phyloP scores from a whole-genome alignment of 140 eudicot species.

The Flaveria floridana region DNA sequence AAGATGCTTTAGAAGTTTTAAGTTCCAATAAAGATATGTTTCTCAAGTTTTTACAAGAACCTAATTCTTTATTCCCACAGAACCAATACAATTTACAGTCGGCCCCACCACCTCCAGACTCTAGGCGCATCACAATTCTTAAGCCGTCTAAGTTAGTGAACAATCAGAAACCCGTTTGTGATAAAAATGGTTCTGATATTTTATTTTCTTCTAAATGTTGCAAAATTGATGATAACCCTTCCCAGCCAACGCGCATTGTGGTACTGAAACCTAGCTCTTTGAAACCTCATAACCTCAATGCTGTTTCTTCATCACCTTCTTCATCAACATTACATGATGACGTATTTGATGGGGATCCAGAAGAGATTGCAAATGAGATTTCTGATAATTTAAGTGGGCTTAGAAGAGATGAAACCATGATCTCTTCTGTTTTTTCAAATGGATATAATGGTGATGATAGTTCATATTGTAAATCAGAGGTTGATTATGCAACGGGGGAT shows the following conservation, averaged over 20 bases:
- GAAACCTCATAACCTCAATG: slow-evolving; percentile 50
- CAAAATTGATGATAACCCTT: slow-evolving; percentile 45
- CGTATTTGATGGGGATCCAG: slow-evolving; percentile 43
- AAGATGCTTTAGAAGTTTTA: slow-evolving; percentile 83
- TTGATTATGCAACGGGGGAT: slow-evolving; percentile 59
- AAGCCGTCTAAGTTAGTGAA: slow-evolving; percentile 69
- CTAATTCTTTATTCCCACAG: slow-evolving; percentile 63
- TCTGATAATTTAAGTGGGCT: slow-evolving; percentile 54
- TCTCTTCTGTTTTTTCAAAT: slow-evolving; percentile 68
- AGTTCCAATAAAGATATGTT: slow-evolving; percentile 78
- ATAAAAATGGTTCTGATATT: slow-evolving; percentile 38
- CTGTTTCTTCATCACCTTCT: slow-evolving; percentile 46
- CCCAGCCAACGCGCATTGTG: slow-evolving; percentile 80
- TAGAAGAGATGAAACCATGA: slow-evolving; percentile 62
- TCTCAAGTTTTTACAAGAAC: slow-evolving; percentile 82
- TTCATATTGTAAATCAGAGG: slow-evolving; percentile 79
- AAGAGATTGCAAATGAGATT: slow-evolving; percentile 58
- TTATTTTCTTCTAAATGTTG: slow-evolving; percentile 44
- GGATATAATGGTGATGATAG: slow-evolving; percentile 93
- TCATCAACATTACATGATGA: slow-evolving; percentile 40
- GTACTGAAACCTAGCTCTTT: slow-evolving; percentile 80
- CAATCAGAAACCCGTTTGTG: slow-evolving; percentile 36
- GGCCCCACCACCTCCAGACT: slow-evolving; percentile 62
- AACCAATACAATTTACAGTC: slow-evolving; percentile 44
- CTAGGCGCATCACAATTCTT: slow-evolving; percentile 86